Percentiles rank a stretch among this genome's conserved stretches.
Conservation (phyloP, 495 filamentous ascomycete species). For the Cercophora newfieldiana region DNA sequence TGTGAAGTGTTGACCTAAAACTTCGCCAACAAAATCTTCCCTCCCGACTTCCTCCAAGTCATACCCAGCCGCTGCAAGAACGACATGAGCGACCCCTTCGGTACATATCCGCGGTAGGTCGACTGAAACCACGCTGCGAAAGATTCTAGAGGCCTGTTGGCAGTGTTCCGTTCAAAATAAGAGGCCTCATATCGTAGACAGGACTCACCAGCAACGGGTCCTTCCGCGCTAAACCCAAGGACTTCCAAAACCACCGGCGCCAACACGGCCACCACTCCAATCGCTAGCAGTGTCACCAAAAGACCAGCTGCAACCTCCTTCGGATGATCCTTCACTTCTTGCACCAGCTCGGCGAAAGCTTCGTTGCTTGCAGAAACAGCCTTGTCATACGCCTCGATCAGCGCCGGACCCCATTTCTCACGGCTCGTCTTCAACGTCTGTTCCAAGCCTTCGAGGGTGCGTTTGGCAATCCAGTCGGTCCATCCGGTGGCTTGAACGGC, state of each 20-base stretch:
- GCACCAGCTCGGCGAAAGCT: slow-evolving; percentile 13
- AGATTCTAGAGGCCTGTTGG: background rate
- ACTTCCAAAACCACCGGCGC: slow-evolving; percentile 46
- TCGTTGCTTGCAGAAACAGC: slow-evolving; percentile 1
- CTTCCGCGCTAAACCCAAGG: slow-evolving; percentile 52
- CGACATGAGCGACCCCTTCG: slow-evolving; percentile 48
- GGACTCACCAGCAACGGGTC: slow-evolving; percentile 35
- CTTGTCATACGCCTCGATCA: slow-evolving; percentile 19
- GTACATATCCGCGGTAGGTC: slow-evolving; percentile 44
- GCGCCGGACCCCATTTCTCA: slow-evolving; percentile 19
- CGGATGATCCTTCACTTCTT: slow-evolving; percentile 24
- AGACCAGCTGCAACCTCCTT: slow-evolving; percentile 19
- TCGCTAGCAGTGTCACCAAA: slow-evolving; percentile 41
- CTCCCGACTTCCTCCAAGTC: slow-evolving; percentile 20
- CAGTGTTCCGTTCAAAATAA: too few species aligned
- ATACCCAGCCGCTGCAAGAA: slow-evolving; percentile 56
- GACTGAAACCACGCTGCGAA: slow-evolving; percentile 27
- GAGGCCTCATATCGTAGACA: background rate
- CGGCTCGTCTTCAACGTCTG: slow-evolving; percentile 10
- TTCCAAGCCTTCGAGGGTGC: slow-evolving; percentile 14
- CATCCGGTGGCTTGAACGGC: slow-evolving; percentile 9
- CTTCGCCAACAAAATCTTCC: background rate
- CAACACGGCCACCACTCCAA: slow-evolving; percentile 51
- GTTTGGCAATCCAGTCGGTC: slow-evolving; percentile 21
- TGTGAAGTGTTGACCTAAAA: background rate